Base-by-base conservation (phyloP, 805 yeast genomes). In the Clavispora asparagi region DNA sequence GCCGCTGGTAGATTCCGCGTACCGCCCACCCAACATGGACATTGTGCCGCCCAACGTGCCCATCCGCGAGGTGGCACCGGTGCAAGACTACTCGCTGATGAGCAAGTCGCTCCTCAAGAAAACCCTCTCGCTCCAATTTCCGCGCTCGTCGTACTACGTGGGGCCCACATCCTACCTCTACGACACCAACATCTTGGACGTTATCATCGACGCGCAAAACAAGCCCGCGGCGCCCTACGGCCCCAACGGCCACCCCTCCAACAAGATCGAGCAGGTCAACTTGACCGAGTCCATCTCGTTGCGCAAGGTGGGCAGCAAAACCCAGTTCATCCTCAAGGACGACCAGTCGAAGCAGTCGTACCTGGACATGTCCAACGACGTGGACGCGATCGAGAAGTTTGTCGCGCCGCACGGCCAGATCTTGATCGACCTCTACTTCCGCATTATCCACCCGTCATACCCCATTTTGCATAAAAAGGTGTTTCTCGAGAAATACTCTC, bases 391-490 rank as follows among this genome's bases (percentile, higher is more conserved):
- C 7, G 98, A 92, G 62, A 74, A 80, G 51, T 75, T 87, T 42
- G 87, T 92, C 16, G 85, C 92, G n/a, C 98, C 99, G 0, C 90
- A 89, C 64, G 98, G 98, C 1, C 86, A 83, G 51, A 79, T 83
- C 10, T 70, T 88, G 44, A 81, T 88, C 32, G 89, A 87, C 53
- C 74, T 89, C 12, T 90, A 89, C 59, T 90, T 90, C 65, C 78
- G 90, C 51, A 79, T 87, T 14, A 82, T 91, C 30, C 98, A 92
- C 59, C 97, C 97, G 0, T 82, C 88, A 3, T 88, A 88, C 64
- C 99, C 98, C 0, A 83, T 92, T 10, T 66, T 92, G 43, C 97
- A 94, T 64, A 92, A 90, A 59, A 82, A 85, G 56, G 97, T 92
- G 7, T 94, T 92, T 56, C 60, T 92, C 50, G 98, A 92, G 57